Evolutionary conservation across 164 flowering plant species (phyloP), one percentile per base, ranked within the genome.

Genomic region (Berberis vulgaris): DNA sequence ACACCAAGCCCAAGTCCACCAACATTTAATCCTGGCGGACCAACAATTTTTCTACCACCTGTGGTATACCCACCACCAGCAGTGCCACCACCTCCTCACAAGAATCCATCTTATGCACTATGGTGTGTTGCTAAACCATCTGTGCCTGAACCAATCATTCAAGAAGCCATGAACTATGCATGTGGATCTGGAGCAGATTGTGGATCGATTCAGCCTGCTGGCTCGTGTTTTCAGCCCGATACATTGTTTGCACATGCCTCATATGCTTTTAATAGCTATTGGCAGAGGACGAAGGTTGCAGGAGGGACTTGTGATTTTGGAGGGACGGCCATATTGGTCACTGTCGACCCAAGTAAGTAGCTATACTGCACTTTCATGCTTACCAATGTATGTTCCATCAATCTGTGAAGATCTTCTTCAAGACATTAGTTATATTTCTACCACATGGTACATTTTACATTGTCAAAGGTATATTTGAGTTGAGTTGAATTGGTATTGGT

Each of bases 51-150:
- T 68, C 72, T 65, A 42, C 94, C 94, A 0, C 94, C 94, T 0
- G 75, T 84, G 1, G 80, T 87, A 54, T 84, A 54, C 60, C 97
- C 97, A 2, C 91, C 94, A 26, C 97, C 97, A 0, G 45, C 77
- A 0, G 85, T 54, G 57, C 91, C 91, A 13, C 91, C 95, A 2
- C 75, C 91, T 4, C 84, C 83, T 12, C 3, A 44, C 3, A 60
- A 44, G 3, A 72, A 72, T 6, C 74, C 80, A 0, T 50, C 26
- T 40, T 13, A 50, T 1, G 67, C 83, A 5, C 72, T 81, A 43
- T 93, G 98, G 98, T 93, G 98, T 13, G 96, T 93, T n/a, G 94
- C 96, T 0, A 93, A 88, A 77, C 91, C 96, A 0, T 44, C 98
- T 0, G 98, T 93, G 67, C 98, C 98, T 0, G 96, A 88, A 44